A percentile compares a stretch with the other conserved stretches of the same genome.
Evolutionary conservation across 495 filamentous ascomycete species (phyloP).

Genomic region (Xylaria sp.): DNA sequence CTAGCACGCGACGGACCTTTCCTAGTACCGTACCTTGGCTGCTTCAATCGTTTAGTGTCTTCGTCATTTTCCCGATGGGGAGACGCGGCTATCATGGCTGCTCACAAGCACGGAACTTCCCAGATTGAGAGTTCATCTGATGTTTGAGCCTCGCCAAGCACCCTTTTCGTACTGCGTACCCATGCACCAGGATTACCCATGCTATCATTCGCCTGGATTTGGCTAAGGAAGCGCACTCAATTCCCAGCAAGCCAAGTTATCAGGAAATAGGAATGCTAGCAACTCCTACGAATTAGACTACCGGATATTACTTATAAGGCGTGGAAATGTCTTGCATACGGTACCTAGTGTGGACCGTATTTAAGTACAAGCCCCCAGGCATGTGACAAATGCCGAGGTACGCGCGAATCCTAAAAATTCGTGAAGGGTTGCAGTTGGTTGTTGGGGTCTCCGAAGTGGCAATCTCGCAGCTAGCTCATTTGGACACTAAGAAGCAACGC

Average conservation of each 20-base stretch:
- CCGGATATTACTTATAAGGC: too few relatives aligned
- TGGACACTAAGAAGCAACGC: background rate
- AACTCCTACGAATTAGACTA: background rate
- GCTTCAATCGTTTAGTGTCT: background rate
- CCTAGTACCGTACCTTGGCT: background rate
- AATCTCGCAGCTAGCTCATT: slow-evolving; percentile 18
- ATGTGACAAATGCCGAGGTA: background rate
- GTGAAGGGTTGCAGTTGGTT: slow-evolving; percentile 9
- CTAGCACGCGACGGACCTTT: background rate
- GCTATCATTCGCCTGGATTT: background rate
- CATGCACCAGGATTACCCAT: too few relatives aligned
- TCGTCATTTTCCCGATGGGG: background rate
- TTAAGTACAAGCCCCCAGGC: too few relatives aligned
- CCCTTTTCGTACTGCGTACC: background rate
- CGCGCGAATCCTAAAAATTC: background rate
- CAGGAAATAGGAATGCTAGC: background rate
- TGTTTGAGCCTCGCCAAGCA: slow-evolving; percentile 11
- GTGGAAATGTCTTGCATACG: slow-evolving; percentile 9
- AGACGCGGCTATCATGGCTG: background rate
- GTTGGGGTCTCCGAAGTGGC: background rate
- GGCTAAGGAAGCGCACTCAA: background rate
- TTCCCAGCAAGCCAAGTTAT: background rate
- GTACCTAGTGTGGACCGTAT: background rate
- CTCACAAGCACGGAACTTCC: background rate
- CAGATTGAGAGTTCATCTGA: background rate